Evolutionary conservation across 345 rosid genomes (phyloP).

Genomic region (Acer negundo): DNA sequence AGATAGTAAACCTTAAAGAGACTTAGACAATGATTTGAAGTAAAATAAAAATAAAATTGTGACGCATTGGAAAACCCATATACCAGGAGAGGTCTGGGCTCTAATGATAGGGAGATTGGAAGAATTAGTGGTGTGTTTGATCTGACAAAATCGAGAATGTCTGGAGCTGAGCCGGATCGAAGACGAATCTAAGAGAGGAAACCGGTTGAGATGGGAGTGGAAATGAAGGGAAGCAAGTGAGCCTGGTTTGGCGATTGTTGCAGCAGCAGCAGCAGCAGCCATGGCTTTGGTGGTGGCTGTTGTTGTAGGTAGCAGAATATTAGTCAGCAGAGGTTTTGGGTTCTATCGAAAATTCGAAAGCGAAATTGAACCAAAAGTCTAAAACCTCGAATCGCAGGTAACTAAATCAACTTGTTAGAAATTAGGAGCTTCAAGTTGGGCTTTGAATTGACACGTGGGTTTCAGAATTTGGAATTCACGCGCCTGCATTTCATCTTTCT

Average conservation of each 20-base stretch:
- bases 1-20: background rate
- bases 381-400: background rate
- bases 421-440: background rate
- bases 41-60: background rate
- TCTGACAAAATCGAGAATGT: slow-evolving; percentile 29
- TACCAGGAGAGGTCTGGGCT: slow-evolving; percentile 64
- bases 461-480: background rate
- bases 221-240: slow-evolving; percentile 25
- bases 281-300: slow-evolving; percentile 22
- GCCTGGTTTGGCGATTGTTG: slow-evolving; percentile 30
- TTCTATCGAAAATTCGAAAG: background rate
- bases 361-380: background rate
- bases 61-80: background rate
- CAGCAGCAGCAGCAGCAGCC: slow-evolving; percentile 25
- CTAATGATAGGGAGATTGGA: slow-evolving; percentile 44
- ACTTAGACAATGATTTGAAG: background rate
- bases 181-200: slow-evolving; percentile 31
- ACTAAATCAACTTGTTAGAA: background rate
- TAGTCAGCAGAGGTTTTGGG: background rate
- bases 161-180: slow-evolving; percentile 33
- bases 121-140: slow-evolving; percentile 29
- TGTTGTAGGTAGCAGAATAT: background rate
- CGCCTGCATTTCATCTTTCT: background rate
- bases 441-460: background rate
- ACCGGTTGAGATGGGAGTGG: slow-evolving; percentile 27